Conservation (phyloP, 2,329 filamentous ascomycete species). For the Westerdykella aurantiaca region DNA sequence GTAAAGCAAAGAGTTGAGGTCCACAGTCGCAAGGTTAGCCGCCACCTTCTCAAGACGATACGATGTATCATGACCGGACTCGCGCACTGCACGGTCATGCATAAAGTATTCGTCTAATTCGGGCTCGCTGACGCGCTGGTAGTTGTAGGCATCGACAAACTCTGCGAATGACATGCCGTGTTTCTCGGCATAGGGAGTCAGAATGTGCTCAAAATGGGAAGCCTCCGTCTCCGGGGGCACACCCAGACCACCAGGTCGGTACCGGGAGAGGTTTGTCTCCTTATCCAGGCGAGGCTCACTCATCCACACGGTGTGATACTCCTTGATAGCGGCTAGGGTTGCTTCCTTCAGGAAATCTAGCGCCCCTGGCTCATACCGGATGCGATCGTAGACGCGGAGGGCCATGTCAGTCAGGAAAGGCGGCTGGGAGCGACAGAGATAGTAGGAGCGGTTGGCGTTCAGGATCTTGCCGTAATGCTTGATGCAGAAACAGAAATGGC, state of each 20-base stretch:
- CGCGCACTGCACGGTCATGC: constrained; percentile 90
- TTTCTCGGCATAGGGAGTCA: constrained; percentile 78
- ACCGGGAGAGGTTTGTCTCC: constrained; percentile 73
- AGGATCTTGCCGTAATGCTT: constrained; percentile 97
- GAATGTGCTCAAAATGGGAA: constrained; percentile 75
- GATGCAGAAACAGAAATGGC: constrained; percentile 97
- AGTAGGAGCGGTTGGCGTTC: constrained; percentile 95
- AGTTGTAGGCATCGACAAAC: constrained; percentile 86
- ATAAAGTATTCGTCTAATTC: constrained; percentile 93
- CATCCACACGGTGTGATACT: constrained; percentile 89
- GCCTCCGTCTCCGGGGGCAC: constrained; percentile 91
- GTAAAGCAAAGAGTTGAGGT: constrained; percentile 90
- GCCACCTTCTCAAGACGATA: constrained; percentile 80
- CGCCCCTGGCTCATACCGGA: constrained; percentile 76
- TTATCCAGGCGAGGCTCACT: constrained; percentile 65
- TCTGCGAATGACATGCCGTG: constrained; percentile 73
- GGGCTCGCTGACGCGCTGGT: constrained; percentile 68
- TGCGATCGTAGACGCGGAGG: constrained; percentile 85
- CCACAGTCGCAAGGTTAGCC: constrained; percentile 85
- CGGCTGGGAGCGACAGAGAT: constrained; percentile 87
- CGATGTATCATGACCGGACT: constrained; percentile 93
- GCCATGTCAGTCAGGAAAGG: constrained; percentile 98
- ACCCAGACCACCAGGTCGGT: constrained; percentile 74
- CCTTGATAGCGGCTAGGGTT: constrained; percentile 90
- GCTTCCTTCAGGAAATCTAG: constrained; percentile 74